These are phyloP conservation scores for Alternaria solani DNA, from an alignment of 2,329 filamentous ascomycete genomes.

Conservation along the genomic window DNA sequence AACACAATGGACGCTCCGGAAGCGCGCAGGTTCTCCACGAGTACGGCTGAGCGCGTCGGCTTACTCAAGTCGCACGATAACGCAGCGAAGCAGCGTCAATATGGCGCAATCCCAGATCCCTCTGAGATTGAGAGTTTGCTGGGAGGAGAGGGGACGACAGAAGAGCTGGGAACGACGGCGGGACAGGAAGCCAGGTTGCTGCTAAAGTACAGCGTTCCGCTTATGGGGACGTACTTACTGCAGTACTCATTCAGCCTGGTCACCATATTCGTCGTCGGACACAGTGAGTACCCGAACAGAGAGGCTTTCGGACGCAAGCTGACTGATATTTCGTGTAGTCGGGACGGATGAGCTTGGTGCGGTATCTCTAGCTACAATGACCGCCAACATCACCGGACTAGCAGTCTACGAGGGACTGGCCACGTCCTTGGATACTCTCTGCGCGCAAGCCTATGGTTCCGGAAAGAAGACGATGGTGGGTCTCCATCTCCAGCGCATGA, in stretches of 20 bases:
- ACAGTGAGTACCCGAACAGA: conserved; percentile 35
- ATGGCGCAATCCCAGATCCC: conserved; percentile 39
- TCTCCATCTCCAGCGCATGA: conserved; percentile 62
- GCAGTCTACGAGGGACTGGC: conserved; percentile 62
- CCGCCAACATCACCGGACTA: conserved; percentile 63
- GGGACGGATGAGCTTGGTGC: conserved; percentile 63
- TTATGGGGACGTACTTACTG: conserved; percentile 63
- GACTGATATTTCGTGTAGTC: conserved; percentile 29
- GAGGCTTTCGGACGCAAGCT: neutral
- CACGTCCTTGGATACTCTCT: conserved; percentile 61
- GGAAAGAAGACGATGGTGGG: conserved; percentile 60
- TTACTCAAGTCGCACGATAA: conserved; percentile 34
- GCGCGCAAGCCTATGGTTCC: conserved; percentile 62
- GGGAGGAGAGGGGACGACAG: conserved; percentile 29
- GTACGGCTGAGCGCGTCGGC: conserved; percentile 37
- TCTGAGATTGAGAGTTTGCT: conserved; percentile 40
- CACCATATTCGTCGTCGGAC: conserved; percentile 62
- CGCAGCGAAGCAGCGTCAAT: conserved; percentile 31
- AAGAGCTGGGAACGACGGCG: conserved; percentile 35
- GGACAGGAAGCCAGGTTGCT: conserved; percentile 45
- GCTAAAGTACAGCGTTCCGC: conserved; percentile 57
- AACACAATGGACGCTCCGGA: conserved; percentile 44
- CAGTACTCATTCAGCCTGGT: conserved; percentile 63
- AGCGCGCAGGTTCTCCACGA: conserved; percentile 42
- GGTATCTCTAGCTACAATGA: conserved; percentile 61